Conservation (phyloP, 306 rosid species). For the Cyclanthera cordifolia region DNA sequence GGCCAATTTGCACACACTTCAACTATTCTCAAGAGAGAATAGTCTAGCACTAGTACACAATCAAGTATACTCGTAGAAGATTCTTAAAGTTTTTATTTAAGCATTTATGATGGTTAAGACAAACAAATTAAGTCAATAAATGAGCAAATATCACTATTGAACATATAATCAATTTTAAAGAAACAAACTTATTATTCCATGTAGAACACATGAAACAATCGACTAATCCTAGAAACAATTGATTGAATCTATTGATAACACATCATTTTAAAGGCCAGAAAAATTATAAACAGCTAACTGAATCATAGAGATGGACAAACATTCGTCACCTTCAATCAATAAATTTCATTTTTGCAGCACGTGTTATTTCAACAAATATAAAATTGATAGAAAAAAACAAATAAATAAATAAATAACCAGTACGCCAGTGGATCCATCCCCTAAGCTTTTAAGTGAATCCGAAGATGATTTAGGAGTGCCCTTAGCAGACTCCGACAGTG, state of each 20-base stretch:
- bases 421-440: constrained; percentile 38
- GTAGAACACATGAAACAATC: too few species aligned
- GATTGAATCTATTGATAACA: neutral
- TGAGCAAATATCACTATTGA: neutral
- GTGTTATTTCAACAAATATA: neutral
- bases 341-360: neutral
- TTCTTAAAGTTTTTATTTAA: too few species aligned
- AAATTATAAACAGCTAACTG: neutral
- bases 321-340: neutral
- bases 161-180: too few species aligned
- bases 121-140: too few species aligned
- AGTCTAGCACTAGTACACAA: too few species aligned
- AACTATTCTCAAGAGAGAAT: too few species aligned
- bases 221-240: neutral
- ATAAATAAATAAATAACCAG: constrained; percentile 41
- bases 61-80: too few species aligned
- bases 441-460: constrained; percentile 42
- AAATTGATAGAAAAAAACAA: constrained; percentile 21
- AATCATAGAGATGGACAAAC: neutral
- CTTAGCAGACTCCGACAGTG: constrained; percentile 48
- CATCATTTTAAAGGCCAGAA: neutral
- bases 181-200: too few species aligned
- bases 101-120: too few species aligned
- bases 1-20: too few species aligned
- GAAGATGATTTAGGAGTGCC: constrained; percentile 34